Evolutionary conservation across 768 basidiomycete species (phyloP).

Genomic region (Rhizopogon salebrosus): DNA sequence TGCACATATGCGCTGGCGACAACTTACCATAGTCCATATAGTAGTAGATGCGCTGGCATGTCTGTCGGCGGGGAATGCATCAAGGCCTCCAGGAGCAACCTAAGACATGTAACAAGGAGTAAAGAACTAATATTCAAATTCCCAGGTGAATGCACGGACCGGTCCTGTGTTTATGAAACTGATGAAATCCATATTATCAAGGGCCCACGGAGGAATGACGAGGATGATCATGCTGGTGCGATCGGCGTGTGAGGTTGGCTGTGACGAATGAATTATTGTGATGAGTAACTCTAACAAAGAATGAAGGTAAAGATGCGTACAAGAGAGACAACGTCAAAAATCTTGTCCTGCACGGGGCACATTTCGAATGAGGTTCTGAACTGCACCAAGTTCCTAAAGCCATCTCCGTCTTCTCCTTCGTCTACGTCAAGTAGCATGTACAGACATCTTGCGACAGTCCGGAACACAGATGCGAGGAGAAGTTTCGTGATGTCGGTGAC

Average conservation of each 20-base stretch:
- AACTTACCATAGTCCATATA: conserved; percentile 4
- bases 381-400: background rate
- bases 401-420: background rate
- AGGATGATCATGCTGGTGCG: background rate
- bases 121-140: background rate
- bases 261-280: background rate
- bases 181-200: background rate
- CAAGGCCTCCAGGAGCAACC: background rate
- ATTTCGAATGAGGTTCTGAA: background rate
- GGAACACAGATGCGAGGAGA: conserved; percentile 3
- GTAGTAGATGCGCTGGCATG: background rate
- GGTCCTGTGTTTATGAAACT: background rate
- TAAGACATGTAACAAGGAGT: background rate
- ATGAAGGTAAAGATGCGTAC: background rate
- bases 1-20: no score
- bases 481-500: conserved; percentile 6
- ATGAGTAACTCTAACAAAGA: background rate
- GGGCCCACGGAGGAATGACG: conserved; percentile 2
- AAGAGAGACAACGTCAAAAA: background rate
- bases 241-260: background rate
- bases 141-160: background rate
- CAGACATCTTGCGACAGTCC: conserved; percentile 1
- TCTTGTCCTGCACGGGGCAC: background rate
- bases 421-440: background rate
- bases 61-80: background rate